A percentile compares a stretch with the other conserved stretches of the same genome.
phyloP scores from a whole-genome alignment of 768 basidiomycete species.

The Panus rudis region DNA sequence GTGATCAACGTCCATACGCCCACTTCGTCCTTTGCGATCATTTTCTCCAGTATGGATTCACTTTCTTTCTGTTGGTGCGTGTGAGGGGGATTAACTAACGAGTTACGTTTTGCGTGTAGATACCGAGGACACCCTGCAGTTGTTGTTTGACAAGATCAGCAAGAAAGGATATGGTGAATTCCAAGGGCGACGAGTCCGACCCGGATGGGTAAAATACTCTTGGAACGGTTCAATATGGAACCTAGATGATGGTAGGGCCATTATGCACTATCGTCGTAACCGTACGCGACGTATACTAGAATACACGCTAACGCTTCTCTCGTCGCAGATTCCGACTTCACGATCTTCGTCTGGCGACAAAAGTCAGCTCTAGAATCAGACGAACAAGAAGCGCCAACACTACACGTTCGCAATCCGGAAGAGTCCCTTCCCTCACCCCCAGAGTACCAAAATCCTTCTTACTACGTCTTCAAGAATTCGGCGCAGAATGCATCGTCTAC shows the following conservation, averaged over 20 bases:
- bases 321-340: constrained; percentile 73
- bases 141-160: constrained; percentile 65
- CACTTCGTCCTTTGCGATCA: constrained; percentile 60
- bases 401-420: constrained; percentile 59
- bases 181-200: constrained; percentile 52
- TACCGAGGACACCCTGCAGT: constrained; percentile 55
- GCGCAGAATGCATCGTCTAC: constrained; percentile 13
- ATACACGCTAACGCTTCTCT: too few relatives aligned
- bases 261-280: neutral
- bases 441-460: constrained; percentile 63
- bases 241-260: constrained; percentile 70
- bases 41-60: constrained; percentile 58
- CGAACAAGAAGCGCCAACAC: constrained; percentile 34
- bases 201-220: constrained; percentile 85
- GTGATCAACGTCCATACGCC: constrained; percentile 76
- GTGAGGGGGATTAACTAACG: neutral
- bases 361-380: constrained; percentile 29
- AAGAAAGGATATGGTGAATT: constrained; percentile 56
- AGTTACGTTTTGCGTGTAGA: constrained; percentile 34
- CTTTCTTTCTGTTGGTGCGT: neutral
- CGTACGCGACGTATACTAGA: constrained; percentile 2
- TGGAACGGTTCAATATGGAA: constrained; percentile 77
- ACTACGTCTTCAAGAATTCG: constrained; percentile 49
- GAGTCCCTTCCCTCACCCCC: constrained; percentile 52
- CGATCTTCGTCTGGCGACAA: constrained; percentile 76